Evolutionary conservation across 768 basidiomycete species (phyloP).

Genomic region (Leccinum subgranulosum): DNA sequence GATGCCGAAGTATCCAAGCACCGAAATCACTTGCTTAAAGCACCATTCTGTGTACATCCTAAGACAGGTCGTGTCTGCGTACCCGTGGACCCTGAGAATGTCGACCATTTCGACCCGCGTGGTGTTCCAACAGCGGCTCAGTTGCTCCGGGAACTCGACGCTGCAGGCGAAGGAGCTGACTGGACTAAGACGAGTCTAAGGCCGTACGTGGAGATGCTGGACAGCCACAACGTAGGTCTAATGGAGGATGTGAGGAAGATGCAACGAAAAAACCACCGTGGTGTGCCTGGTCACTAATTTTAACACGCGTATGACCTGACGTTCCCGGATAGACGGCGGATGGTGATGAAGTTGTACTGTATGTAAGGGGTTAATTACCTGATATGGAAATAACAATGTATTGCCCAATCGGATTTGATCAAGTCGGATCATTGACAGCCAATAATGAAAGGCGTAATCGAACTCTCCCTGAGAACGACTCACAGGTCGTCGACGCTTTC

Average conservation of each 20-base stretch:
- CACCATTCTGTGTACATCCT: constrained; percentile 96
- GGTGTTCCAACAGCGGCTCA: constrained; percentile 83
- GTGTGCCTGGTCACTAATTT: constrained; percentile 7
- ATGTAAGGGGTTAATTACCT: constrained; percentile 5
- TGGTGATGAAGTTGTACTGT: constrained; percentile 26
- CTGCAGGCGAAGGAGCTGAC: constrained; percentile 54
- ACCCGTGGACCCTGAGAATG: constrained; percentile 72
- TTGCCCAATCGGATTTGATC: constrained; percentile 16
- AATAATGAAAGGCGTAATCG: neutral
- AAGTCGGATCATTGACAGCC: neutral
- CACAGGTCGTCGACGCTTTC: constrained; percentile 6
- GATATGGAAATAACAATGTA: neutral
- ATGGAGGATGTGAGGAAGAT: constrained; percentile 30
- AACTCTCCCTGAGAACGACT: constrained; percentile 14
- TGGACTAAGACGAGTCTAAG: constrained; percentile 88
- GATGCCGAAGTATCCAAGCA: constrained; percentile 98
- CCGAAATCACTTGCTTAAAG: constrained; percentile 95
- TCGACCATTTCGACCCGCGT: constrained; percentile 83
- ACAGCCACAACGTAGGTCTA: constrained; percentile 53
- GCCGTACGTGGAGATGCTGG: constrained; percentile 87
- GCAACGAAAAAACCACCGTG: constrained; percentile 17
- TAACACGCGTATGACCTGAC: neutral
- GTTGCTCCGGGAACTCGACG: constrained; percentile 78
- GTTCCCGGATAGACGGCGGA: constrained; percentile 14
- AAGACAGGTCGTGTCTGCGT: constrained; percentile 96